Conservation (phyloP, 345 rosid genomes). For the Pseudoturritis turrita region DNA sequence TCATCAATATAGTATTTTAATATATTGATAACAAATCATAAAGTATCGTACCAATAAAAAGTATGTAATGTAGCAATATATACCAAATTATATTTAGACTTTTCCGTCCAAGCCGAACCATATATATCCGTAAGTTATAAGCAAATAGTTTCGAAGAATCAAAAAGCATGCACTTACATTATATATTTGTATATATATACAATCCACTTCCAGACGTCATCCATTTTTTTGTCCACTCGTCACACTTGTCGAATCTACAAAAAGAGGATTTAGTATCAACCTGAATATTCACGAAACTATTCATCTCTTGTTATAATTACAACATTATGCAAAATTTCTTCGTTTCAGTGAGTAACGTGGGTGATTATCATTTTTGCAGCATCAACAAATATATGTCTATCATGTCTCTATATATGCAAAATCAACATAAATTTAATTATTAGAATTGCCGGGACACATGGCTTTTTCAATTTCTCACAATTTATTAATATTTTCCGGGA, state of each 20-base stretch:
- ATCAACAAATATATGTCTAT: neutral
- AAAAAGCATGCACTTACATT: constrained; percentile 17
- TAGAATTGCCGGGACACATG: neutral
- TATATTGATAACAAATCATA: constrained; percentile 15
- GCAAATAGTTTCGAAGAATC: constrained; percentile 11
- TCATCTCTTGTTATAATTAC: neutral
- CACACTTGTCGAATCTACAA: constrained; percentile 16
- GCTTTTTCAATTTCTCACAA: neutral
- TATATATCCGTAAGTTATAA: constrained; percentile 11
- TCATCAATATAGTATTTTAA: constrained; percentile 9
- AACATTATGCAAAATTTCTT: neutral
- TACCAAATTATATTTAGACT: constrained; percentile 7
- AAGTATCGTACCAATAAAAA: constrained; percentile 11
- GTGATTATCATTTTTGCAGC: neutral
- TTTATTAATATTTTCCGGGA: neutral
- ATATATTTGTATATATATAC: neutral
- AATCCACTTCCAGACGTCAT: constrained; percentile 26
- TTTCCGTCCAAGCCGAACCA: constrained; percentile 8
- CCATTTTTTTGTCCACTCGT: constrained; percentile 23
- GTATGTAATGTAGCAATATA: constrained; percentile 12
- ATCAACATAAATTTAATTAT: neutral
- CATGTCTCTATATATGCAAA: neutral
- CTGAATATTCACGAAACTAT: constrained; percentile 23
- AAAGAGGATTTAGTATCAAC: constrained; percentile 16
- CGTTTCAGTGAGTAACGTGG: neutral